These are phyloP conservation scores for Clitoria ternatea DNA, from an alignment of 306 rosid genomes.

Conservation along the genomic window DNA sequence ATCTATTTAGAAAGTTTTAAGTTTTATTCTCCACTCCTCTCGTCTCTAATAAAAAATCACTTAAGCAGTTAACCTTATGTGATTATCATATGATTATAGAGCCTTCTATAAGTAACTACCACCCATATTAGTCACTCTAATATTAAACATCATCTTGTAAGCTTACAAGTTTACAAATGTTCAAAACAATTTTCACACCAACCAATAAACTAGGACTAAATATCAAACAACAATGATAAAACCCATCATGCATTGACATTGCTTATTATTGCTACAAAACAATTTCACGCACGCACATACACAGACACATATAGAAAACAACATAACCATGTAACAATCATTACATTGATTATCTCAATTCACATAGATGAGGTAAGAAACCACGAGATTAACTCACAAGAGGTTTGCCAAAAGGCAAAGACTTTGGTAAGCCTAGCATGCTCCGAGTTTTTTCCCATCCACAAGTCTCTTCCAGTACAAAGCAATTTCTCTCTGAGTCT, in stretches of 20 bases:
- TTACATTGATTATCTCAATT: neutral
- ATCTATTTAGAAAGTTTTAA: neutral
- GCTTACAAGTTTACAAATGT: neutral
- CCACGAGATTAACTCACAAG: neutral
- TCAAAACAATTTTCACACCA: neutral
- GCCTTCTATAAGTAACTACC: neutral
- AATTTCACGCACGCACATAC: neutral
- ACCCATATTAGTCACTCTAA: too few species aligned
- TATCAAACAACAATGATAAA: neutral
- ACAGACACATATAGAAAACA: neutral
- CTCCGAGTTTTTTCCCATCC: constrained; percentile 52
- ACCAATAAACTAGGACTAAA: neutral
- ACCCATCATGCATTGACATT: neutral
- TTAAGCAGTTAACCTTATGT: too few species aligned
- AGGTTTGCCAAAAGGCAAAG: neutral
- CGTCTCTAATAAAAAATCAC: neutral
- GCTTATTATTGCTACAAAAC: neutral
- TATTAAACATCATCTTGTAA: too few species aligned
- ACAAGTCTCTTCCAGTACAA: constrained; percentile 53
- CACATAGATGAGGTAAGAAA: neutral
- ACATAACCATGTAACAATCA: neutral
- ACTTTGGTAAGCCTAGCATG: constrained; percentile 41
- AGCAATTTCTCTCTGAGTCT: constrained; percentile 36
- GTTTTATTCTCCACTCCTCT: neutral
- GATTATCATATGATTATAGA: neutral